phyloP scores from a whole-genome alignment of 257 asterid genomes.

The Mitragyna speciosa region DNA sequence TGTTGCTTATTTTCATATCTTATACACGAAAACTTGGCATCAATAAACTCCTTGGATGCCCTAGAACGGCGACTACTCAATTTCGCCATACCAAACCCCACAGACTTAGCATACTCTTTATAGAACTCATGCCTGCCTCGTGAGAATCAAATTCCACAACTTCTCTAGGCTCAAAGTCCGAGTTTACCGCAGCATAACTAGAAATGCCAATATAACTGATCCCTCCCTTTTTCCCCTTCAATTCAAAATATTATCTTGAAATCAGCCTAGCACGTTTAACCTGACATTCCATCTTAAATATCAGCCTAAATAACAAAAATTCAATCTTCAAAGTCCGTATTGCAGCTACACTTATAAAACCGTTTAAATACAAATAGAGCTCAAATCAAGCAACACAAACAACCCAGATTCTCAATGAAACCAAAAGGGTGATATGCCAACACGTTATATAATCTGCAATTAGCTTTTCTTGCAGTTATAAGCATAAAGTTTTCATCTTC shows the following conservation, averaged over 20 bases:
- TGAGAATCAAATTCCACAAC: slow-evolving; percentile 84
- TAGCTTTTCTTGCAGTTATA: neutral
- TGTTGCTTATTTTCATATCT: slow-evolving; percentile 95
- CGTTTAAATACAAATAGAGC: neutral
- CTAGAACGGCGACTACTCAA: slow-evolving; percentile 92
- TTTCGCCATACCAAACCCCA: slow-evolving; percentile 90
- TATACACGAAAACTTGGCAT: slow-evolving; percentile 92
- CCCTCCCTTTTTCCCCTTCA: neutral
- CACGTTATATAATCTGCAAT: neutral
- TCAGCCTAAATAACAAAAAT: neutral
- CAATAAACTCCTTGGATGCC: slow-evolving; percentile 88
- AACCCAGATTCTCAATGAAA: neutral
- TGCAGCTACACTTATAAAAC: neutral
- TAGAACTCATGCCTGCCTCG: slow-evolving; percentile 73
- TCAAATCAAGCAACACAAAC: neutral
- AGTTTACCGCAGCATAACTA: slow-evolving; percentile 30
- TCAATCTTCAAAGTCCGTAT: neutral
- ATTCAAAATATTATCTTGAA: neutral
- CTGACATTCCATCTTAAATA: neutral
- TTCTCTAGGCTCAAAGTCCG: slow-evolving; percentile 52
- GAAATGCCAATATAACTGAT: neutral
- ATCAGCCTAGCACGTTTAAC: neutral
- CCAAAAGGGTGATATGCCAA: neutral
- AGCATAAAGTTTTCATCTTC: neutral
- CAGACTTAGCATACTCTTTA: slow-evolving; percentile 81